phyloP scores from a whole-genome alignment of 768 basidiomycete species.

The Udeniomyces megalosporus region DNA sequence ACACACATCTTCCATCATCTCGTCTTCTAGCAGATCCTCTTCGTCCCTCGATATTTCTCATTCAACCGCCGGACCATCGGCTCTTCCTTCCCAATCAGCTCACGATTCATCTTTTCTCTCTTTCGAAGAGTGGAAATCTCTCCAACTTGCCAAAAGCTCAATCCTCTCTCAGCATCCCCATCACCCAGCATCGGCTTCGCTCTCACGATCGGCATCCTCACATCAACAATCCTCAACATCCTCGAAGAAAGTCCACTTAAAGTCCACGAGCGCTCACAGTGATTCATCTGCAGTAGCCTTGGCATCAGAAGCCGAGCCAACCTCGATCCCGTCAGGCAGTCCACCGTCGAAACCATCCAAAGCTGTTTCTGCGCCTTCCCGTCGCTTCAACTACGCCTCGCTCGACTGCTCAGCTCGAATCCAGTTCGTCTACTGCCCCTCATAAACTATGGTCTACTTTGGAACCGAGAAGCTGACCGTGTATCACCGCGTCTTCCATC shows the following conservation, averaged over 20 bases:
- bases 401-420: constrained; percentile 86
- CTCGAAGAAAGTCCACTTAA: not conserved
- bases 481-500: not conserved
- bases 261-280: not conserved
- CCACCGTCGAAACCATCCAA: not conserved
- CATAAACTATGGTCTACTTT: not conserved
- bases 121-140: constrained; percentile 16
- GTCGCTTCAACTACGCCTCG: constrained; percentile 79
- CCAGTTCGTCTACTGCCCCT: constrained; percentile 33
- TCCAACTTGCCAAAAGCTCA: not conserved
- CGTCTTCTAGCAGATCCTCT: no score
- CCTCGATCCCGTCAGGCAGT: not conserved
- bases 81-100: not conserved
- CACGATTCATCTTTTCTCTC: not conserved
- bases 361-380: not conserved
- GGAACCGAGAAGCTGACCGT: not conserved
- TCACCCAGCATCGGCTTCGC: not conserved
- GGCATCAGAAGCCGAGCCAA: not conserved
- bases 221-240: not conserved
- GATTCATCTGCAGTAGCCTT: not conserved
- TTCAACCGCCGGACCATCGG: no score
- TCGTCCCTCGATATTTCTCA: no score
- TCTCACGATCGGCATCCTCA: not conserved
- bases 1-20: no score
- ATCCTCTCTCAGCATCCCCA: not conserved